Conservation (phyloP, 169 alveolate genomes). For the Plasmodium knowlesi region DNA sequence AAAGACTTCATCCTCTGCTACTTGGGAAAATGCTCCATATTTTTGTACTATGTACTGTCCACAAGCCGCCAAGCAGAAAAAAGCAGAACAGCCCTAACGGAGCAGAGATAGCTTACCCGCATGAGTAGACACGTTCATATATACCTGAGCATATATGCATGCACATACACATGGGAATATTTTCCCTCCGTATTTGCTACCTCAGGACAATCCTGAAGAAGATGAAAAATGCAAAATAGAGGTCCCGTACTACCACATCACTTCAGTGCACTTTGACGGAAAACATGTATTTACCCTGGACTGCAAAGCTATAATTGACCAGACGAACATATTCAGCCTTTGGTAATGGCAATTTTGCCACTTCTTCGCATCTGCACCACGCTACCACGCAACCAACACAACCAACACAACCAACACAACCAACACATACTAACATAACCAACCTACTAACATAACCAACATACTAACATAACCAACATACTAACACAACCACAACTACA, state of each 20-base stretch:
- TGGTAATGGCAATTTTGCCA: slow-evolving; percentile 17
- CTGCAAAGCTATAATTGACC: slow-evolving; percentile 63
- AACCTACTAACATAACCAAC: no score
- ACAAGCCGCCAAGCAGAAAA: neutral
- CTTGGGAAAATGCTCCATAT: slow-evolving; percentile 53
- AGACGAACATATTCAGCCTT: slow-evolving; percentile 66
- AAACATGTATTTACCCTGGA: slow-evolving; percentile 15
- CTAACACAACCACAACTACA: no score
- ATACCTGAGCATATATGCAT: neutral
- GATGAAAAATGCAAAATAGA: slow-evolving; percentile 73
- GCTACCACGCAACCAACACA: neutral
- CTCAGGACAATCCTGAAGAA: slow-evolving; percentile 55
- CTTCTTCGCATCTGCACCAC: neutral
- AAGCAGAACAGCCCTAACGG: neutral
- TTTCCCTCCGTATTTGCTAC: neutral
- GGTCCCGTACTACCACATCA: slow-evolving; percentile 62
- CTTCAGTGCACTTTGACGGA: slow-evolving; percentile 14
- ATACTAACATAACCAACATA: no score
- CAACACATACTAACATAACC: no score
- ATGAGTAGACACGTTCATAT: neutral
- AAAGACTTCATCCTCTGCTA: slow-evolving; percentile 48
- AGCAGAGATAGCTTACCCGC: neutral
- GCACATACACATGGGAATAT: neutral
- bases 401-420: no score
- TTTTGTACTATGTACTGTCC: slow-evolving; percentile 31